phyloP scores from a whole-genome alignment of 768 basidiomycete species.

The Inosperma sp. region DNA sequence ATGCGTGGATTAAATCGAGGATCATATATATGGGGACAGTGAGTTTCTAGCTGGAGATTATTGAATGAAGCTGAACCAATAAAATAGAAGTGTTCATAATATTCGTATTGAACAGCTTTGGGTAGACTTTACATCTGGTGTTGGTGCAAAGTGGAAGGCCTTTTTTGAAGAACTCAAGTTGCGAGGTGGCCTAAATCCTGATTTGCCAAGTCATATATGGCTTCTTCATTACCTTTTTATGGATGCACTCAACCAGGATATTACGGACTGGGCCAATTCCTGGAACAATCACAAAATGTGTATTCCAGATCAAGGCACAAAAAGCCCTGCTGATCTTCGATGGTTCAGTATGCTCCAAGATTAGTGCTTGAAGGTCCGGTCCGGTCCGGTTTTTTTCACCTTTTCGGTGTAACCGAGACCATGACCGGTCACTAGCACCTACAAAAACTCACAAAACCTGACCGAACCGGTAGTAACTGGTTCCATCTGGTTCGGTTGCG shows the following conservation, averaged over 20 bases:
- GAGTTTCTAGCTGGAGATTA: background rate
- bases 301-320: slow-evolving; percentile 13
- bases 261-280: slow-evolving; percentile 24
- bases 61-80: background rate
- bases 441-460: too few relatives aligned
- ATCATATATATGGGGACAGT: slow-evolving; percentile 39
- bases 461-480: too few relatives aligned
- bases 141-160: slow-evolving; percentile 36
- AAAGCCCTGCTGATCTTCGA: slow-evolving; percentile 28
- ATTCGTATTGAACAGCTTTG: slow-evolving; percentile 34
- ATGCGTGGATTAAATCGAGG: slow-evolving; percentile 18
- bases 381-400: too few relatives aligned
- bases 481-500: too few relatives aligned
- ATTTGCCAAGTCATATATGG: slow-evolving; percentile 33
- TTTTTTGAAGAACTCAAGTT: slow-evolving; percentile 35
- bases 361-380: too few relatives aligned
- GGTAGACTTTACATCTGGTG: slow-evolving; percentile 32
- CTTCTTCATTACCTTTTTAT: slow-evolving; percentile 38
- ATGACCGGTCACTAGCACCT: too few relatives aligned
- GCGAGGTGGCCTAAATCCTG: slow-evolving; percentile 23
- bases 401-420: too few relatives aligned
- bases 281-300: slow-evolving; percentile 35
- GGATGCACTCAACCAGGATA: slow-evolving; percentile 27
- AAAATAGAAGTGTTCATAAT: slow-evolving; percentile 36
- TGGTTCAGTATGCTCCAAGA: slow-evolving; percentile 29